Evolutionary conservation across 805 yeast genomes (phyloP), one percentile per base, ranked within the genome.

Genomic region (Blastobotrys mokoenaii): DNA sequence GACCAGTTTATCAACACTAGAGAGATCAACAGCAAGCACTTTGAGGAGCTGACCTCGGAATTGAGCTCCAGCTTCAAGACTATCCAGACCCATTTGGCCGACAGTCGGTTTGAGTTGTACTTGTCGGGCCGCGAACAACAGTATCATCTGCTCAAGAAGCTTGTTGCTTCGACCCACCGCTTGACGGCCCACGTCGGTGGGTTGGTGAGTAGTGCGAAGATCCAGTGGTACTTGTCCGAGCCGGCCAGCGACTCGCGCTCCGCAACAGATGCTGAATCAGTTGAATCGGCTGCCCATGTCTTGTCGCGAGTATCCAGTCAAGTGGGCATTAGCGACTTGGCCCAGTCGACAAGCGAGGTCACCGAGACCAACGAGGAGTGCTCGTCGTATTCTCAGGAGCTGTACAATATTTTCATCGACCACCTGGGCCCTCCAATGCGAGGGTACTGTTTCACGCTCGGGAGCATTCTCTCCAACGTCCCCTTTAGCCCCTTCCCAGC

Each of bases 361-460:
- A 29, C 15, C 10, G 36, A 16, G 14, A 25, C 34, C 5, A 29
- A 37, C 4, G 14, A 7, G 16, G 27, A 17, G 6, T 12, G 10
- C n/a, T 7, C 8, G 18, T 22, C 32, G 16, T 14, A 20, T 9
- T 12, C 37, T 31, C 30, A 12, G 4, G 77, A 79, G 55, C 64
- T 84, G 15, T 82, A 83, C 58, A 80, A 80, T 45, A 56, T 80
- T 31, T 84, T 84, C 58, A 79, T 81, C 1, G 73, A 72, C 50
- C 71, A 82, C 53, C 64, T 84, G 38, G 86, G 88, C 0, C 93
- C 94, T 0, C 79, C 89, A 0, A 70, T 82, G 59, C 77, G 76
- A 56, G 77, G 86, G 1, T 78, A 80, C 52, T 72, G 78, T 1
- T 73, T 72, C 54, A 82, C 88, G 0, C 68, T 84, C 43, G 71